Evolutionary conservation across 495 filamentous ascomycete genomes (phyloP).

Genomic region (Venustampulla echinocandica): DNA sequence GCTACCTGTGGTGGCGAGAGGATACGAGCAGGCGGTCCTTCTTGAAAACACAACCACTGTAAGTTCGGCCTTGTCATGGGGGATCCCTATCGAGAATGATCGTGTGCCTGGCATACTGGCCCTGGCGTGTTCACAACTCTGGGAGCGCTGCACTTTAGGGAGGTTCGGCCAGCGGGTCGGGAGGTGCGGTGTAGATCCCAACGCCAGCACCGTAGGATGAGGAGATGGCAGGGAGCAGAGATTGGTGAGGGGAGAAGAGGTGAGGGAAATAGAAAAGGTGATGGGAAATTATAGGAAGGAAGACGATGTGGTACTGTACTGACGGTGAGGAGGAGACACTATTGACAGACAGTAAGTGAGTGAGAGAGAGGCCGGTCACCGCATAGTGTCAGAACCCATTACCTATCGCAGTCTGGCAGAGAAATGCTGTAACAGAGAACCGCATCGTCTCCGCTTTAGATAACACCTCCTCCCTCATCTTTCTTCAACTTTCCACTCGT

Average conservation of each 20-base stretch:
- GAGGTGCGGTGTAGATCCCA: neutral
- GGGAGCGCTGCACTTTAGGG: too few relatives aligned
- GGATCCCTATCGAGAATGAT: neutral
- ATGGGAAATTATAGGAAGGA: too few relatives aligned
- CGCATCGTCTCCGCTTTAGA: neutral
- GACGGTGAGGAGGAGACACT: constrained; percentile 1
- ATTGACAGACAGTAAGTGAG: neutral
- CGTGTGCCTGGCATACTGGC: neutral
- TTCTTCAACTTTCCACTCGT: neutral
- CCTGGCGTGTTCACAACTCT: neutral
- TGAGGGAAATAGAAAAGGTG: neutral
- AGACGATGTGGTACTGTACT: too few relatives aligned
- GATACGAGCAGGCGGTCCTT: neutral
- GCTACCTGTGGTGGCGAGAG: neutral
- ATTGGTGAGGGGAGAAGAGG: too few relatives aligned
- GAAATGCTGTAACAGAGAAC: neutral
- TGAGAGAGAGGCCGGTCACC: neutral
- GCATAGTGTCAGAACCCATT: neutral
- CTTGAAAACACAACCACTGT: neutral
- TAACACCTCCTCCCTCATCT: neutral
- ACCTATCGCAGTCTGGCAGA: constrained; percentile 1
- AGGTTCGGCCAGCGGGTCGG: neutral
- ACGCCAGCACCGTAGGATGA: neutral
- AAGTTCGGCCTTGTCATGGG: too few relatives aligned
- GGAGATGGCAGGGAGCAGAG: neutral